Percentiles rank a stretch among this genome's conserved stretches.
phyloP scores from a whole-genome alignment of 139 green algal genomes.

The Asterochloris erici region DNA sequence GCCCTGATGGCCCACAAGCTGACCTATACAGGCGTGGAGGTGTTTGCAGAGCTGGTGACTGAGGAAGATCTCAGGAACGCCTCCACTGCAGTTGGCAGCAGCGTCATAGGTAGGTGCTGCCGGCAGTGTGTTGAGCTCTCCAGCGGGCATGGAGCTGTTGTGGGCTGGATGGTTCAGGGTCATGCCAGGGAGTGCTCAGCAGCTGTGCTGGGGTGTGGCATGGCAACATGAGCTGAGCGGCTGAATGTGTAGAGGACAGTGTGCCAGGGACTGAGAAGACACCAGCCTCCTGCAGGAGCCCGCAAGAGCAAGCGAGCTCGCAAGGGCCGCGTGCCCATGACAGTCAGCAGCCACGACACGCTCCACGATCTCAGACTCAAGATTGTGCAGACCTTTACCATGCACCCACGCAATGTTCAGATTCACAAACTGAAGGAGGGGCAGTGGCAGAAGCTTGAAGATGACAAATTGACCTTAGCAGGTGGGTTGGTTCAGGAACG shows the following conservation, averaged over 20 bases:
- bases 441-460: slow-evolving; percentile 14
- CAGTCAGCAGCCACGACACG: slow-evolving; percentile 22
- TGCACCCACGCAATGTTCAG: slow-evolving; percentile 57
- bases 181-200: too few species aligned
- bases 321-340: slow-evolving; percentile 38
- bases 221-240: too few species aligned
- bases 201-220: too few species aligned
- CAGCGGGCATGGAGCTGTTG: too few species aligned
- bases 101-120: background rate
- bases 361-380: slow-evolving; percentile 45
- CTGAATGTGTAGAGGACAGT: background rate
- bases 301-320: slow-evolving; percentile 46
- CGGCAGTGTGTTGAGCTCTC: too few species aligned
- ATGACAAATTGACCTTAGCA: background rate
- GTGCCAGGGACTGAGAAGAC: background rate
- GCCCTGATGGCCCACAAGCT: slow-evolving; percentile 19
- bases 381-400: slow-evolving; percentile 48
- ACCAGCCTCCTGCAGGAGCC: slow-evolving; percentile 26
- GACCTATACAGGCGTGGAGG: slow-evolving; percentile 32
- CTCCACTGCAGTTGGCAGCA: background rate
- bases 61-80: slow-evolving; percentile 7
- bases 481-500: background rate
- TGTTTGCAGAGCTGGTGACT: slow-evolving; percentile 48
- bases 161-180: too few species aligned
- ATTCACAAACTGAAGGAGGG: slow-evolving; percentile 12